Evolutionary conservation across 305 asterid species (phyloP), one percentile per base, ranked within the genome.

Genomic region (Rubia balearica): DNA sequence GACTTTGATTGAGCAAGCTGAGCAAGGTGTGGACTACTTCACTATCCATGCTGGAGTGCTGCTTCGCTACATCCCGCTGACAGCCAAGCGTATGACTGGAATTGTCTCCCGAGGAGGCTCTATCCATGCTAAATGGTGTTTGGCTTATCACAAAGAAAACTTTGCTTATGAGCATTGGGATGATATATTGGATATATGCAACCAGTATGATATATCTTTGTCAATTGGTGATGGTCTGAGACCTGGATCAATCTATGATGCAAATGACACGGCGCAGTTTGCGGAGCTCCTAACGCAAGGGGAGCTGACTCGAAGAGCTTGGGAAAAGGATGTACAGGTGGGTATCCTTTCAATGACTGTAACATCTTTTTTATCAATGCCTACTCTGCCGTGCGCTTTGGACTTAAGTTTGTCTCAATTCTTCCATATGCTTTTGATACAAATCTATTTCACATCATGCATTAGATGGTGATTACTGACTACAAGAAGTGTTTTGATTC

Each of bases 71-170:
- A 89, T 93, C 78, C 98, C 98, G 4, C 69, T 93, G 40, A 90
- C 98, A 1, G 98, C 98, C 36, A 88, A 89, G 77, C 75, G 98
- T 65, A 89, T 87, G 96, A 93, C 97, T 1, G 98, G 97, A 14
- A 93, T 93, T 48, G 98, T 93, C 68, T 89, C 97, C 19, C 96
- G 98, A n/a, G 98, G 98, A 43, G 98, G 98, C 21, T 93, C 98
- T 43, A 93, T 93, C 73, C 98, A 90, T 74, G 98, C 98, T 33
- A 93, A 93, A 80, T 93, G 98, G 98, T 93, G 98, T 81, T 81
- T 93, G 71, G 83, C 97, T 69, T 88, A 93, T 84, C 98, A 93
- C 72, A 89, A 85, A 61, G 97, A 93, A 82, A 93, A 90, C 81
- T 93, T 93, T 69, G 98, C 98, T 1, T 93, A 90, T 71, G 97